These are phyloP conservation scores for Myxozyma sirexii DNA, from an alignment of 805 yeast genomes.

Conservation along the genomic window DNA sequence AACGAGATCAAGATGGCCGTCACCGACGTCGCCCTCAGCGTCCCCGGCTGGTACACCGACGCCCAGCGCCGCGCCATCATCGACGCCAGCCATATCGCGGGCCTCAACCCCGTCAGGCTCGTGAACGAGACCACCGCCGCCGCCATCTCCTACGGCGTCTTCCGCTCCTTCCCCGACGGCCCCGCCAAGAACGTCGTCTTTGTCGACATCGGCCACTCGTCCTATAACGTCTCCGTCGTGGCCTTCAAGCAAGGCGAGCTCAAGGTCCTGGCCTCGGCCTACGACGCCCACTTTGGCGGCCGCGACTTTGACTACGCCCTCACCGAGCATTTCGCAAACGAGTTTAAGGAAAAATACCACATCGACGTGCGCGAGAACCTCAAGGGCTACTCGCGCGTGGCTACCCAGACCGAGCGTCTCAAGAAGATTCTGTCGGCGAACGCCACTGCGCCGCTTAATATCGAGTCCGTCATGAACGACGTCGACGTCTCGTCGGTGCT, in stretches of 20 bases:
- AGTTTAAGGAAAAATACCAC: conserved; percentile 79
- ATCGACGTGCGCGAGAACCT: conserved; percentile 89
- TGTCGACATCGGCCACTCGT: conserved; percentile 96
- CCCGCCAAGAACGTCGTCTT: conserved; percentile 81
- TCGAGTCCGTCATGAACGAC: conserved; percentile 97
- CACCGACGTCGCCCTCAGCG: conserved; percentile 88
- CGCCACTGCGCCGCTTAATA: conserved; percentile 87
- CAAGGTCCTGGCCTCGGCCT: conserved; percentile 88
- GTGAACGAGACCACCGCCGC: conserved; percentile 98
- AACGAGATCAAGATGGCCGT: conserved; percentile 82
- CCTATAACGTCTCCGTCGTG: conserved; percentile 86
- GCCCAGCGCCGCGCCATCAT: conserved; percentile 94
- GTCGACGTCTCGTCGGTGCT: conserved; percentile 89
- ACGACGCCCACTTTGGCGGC: conserved; percentile 97
- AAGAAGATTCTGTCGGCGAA: conserved; percentile 97
- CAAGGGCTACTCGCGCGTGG: conserved; percentile 92
- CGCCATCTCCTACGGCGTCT: conserved; percentile 98
- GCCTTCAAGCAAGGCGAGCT: conserved; percentile 95
- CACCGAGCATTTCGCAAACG: conserved; percentile 92
- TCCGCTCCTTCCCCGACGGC: conserved; percentile 94
- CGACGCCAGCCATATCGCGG: conserved; percentile 95
- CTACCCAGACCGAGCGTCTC: conserved; percentile 87
- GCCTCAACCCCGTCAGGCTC: conserved; percentile 96
- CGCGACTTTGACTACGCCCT: conserved; percentile 93
- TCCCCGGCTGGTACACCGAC: conserved; percentile 97